Evolutionary conservation across 108 stramenopile genomes (phyloP), one percentile per base, ranked within the genome.

Genomic region (Pseudonitzschia multiseries): DNA sequence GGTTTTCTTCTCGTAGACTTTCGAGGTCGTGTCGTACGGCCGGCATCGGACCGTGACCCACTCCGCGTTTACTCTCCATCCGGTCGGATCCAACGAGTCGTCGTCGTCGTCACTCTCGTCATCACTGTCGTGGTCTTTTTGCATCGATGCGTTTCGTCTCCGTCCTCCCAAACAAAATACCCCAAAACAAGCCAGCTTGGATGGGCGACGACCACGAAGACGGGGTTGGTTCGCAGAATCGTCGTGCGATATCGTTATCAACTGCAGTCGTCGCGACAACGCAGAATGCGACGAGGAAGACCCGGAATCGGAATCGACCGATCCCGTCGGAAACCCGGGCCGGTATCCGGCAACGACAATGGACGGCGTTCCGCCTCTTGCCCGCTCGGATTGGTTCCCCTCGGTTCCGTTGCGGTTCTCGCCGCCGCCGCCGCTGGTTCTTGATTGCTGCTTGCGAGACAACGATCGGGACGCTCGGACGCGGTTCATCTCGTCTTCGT

Each of bases 1-100:
- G 13, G 73, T 60, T 13, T 42, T n/a, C 15, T 74, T 42, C 21
- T 86, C 85, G 66, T 92, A 92, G 8, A 82, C 72, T 79, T 92
- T 92, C 2, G 67, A 62, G 12, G 85, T 70, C 17, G 86, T 84
- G 64, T 89, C 86, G 13, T 82, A 43, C 1, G 88, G 88, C 56
- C 81, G 84, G 0, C 75, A 73, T 57, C 89, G 88, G 9, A 84
- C 40, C 41, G 65, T 32, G 26, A 73, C 81, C 48, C 74, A 24
- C 51, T 60, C 17, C 4, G 77, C 87, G 4, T 51, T 36, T 0
- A 88, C 68, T 4, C 31, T 42, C 66, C 78, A 81, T 51, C 40
- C 31, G 8, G 44, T 65, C 27, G 41, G 54, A 36, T 72, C 42
- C 42, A 40, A 27, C 8, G 2, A 18, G 13, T 52, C 63, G 27